Percentiles rank a stretch among this genome's conserved stretches.
phyloP scores from a whole-genome alignment of 441 rosid species.

The Erysimum cheiri region DNA sequence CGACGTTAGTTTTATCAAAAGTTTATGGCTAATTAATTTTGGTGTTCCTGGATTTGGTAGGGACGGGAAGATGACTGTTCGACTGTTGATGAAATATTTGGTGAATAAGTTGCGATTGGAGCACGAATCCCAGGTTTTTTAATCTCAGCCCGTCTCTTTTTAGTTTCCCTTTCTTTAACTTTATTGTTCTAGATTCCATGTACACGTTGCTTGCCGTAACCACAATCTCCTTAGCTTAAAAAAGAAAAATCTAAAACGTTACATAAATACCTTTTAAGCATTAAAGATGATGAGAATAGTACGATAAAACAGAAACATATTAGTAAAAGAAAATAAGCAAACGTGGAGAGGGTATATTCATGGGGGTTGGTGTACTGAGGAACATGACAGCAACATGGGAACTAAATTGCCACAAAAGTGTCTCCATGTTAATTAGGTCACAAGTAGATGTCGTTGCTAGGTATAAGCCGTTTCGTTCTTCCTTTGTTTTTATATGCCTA shows the following conservation, averaged over 20 bases:
- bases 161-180: slow-evolving; percentile 21
- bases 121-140: slow-evolving; percentile 94
- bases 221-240: slow-evolving; percentile 38
- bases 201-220: slow-evolving; percentile 50
- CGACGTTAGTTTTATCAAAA: slow-evolving; percentile 16
- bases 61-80: slow-evolving; percentile 97
- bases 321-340: slow-evolving; percentile 29
- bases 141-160: slow-evolving; percentile 19
- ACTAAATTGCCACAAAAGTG: slow-evolving; percentile 47
- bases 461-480: slow-evolving; percentile 45
- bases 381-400: slow-evolving; percentile 46
- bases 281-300: slow-evolving; percentile 39
- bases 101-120: slow-evolving; percentile 93
- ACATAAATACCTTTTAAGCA: slow-evolving; percentile 35
- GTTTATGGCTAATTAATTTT: slow-evolving; percentile 22
- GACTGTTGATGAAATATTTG: slow-evolving; percentile 89
- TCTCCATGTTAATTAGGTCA: slow-evolving; percentile 50
- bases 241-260: slow-evolving; percentile 23
- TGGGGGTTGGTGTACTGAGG: slow-evolving; percentile 48
- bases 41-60: slow-evolving; percentile 51
- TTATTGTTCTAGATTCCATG: slow-evolving; percentile 35
- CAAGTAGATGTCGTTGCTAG: slow-evolving; percentile 47
- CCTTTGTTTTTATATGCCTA: slow-evolving; percentile 41
- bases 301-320: slow-evolving; percentile 39
- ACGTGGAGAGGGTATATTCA: slow-evolving; percentile 46